These are phyloP conservation scores for Cladosporium sp. DNA, from an alignment of 2,329 filamentous ascomycete genomes.

Conservation along the genomic window DNA sequence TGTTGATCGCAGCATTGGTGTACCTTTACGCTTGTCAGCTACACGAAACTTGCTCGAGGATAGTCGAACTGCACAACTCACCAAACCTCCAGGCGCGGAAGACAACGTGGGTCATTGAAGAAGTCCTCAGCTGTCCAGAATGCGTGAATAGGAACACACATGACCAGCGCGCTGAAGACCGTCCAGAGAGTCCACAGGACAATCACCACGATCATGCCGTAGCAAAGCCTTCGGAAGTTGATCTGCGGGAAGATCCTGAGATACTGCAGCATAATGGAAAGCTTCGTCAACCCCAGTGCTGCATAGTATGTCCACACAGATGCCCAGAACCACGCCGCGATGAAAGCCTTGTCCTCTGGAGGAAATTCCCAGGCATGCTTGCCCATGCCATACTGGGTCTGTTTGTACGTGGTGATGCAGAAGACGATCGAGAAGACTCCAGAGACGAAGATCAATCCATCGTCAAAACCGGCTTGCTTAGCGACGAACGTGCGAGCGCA, in stretches of 20 bases:
- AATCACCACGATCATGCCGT: constrained; percentile 9
- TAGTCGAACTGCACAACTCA: background rate
- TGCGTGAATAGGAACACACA: constrained; percentile 10
- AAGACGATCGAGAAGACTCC: constrained; percentile 8
- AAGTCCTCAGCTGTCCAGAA: constrained; percentile 13
- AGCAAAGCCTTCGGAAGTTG: constrained; percentile 28
- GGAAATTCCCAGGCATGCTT: constrained; percentile 10
- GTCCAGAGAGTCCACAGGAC: constrained; percentile 12
- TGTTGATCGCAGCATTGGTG: constrained; percentile 12
- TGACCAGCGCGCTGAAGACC: constrained; percentile 12
- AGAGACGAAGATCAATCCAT: constrained; percentile 6
- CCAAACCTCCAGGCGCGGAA: constrained; percentile 12
- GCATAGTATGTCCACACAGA: constrained; percentile 40
- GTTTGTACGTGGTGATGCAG: constrained; percentile 13
- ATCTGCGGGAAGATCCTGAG: constrained; percentile 43
- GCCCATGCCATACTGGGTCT: constrained; percentile 9
- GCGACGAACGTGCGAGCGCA: constrained; percentile 4
- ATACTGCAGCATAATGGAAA: constrained; percentile 47
- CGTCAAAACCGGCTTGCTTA: constrained; percentile 6
- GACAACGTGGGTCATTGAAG: constrained; percentile 9
- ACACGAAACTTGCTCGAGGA: background rate
- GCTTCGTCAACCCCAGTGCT: constrained; percentile 38
- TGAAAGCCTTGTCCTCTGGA: constrained; percentile 4
- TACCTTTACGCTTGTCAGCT: constrained; percentile 3
- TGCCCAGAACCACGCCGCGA: constrained; percentile 16